phyloP scores from a whole-genome alignment of 1,139 yeast species.

The Eremothecium cymbalariae region DNA sequence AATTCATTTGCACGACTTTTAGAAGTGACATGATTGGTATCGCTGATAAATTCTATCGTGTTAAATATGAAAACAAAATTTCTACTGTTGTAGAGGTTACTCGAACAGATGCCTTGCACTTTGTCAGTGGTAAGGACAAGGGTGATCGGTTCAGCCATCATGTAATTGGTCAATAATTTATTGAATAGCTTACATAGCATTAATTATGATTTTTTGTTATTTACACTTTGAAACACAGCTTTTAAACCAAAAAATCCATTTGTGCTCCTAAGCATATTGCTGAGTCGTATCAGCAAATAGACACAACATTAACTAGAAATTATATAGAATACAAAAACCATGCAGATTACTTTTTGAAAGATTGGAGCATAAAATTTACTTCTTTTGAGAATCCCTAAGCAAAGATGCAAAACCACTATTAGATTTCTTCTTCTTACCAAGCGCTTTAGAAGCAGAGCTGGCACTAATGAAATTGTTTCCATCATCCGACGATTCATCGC shows the following conservation, averaged over 20 bases:
- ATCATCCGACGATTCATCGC: slow-evolving; percentile 21
- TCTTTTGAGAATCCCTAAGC: slow-evolving; percentile 42
- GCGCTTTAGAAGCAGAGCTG: slow-evolving; percentile 35
- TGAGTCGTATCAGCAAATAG: too few relatives aligned
- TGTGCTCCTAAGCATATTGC: too few relatives aligned
- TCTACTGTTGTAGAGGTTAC: slow-evolving; percentile 69
- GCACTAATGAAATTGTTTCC: slow-evolving; percentile 35
- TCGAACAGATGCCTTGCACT: slow-evolving; percentile 65
- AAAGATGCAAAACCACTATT: slow-evolving; percentile 47
- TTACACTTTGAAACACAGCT: too few relatives aligned
- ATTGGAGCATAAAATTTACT: slow-evolving; percentile 8
- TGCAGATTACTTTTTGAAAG: neutral
- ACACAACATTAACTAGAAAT: too few relatives aligned
- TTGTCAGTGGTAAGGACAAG: slow-evolving; percentile 53
- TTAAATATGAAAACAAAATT: slow-evolving; percentile 73
- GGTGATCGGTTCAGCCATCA: too few relatives aligned
- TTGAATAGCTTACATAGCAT: neutral
- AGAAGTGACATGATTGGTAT: slow-evolving; percentile 86
- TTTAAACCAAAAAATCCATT: too few relatives aligned
- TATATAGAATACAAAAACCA: slow-evolving; percentile 1
- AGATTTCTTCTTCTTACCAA: slow-evolving; percentile 34
- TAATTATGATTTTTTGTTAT: too few relatives aligned
- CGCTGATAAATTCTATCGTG: slow-evolving; percentile 84
- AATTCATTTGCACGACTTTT: slow-evolving; percentile 93
- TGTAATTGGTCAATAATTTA: neutral